A percentile compares a stretch with the other conserved stretches of the same genome.
Conservation (phyloP, 1,284 basidiomycete species). For the Pisolithus thermaeus region DNA sequence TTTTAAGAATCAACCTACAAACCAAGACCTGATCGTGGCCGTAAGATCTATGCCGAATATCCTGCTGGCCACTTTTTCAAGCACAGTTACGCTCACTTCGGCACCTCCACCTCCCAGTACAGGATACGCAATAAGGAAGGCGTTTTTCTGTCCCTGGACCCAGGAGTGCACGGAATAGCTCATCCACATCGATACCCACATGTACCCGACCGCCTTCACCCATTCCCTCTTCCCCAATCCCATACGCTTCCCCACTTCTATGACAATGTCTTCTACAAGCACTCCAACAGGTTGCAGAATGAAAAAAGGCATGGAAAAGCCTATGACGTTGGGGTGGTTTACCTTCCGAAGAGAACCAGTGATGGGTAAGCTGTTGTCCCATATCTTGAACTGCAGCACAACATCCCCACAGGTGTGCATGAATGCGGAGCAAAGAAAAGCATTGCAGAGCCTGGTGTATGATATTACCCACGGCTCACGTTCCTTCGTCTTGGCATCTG, state of each 20-base stretch:
- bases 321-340: background rate
- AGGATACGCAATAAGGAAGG: background rate
- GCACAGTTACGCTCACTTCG: background rate
- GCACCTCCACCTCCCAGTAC: no score
- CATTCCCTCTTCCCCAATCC: background rate
- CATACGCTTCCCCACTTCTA: constrained; percentile 7
- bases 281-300: constrained; percentile 25
- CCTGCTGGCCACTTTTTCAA: background rate
- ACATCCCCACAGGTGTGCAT: constrained; percentile 8
- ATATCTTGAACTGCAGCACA: constrained; percentile 9
- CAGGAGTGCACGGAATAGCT: background rate
- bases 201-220: constrained; percentile 4
- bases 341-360: background rate
- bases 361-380: background rate
- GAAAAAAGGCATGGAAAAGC: constrained; percentile 24
- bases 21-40: background rate
- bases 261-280: constrained; percentile 24
- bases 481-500: background rate
- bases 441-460: background rate
- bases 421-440: constrained; percentile 3
- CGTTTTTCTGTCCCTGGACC: background rate
- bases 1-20: background rate
- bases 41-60: background rate
- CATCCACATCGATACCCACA: constrained; percentile 2
- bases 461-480: background rate